Evolutionary conservation across 2,329 filamentous ascomycete genomes (phyloP), one percentile per base, ranked within the genome.

Genomic region (Botrytis deweyae): DNA sequence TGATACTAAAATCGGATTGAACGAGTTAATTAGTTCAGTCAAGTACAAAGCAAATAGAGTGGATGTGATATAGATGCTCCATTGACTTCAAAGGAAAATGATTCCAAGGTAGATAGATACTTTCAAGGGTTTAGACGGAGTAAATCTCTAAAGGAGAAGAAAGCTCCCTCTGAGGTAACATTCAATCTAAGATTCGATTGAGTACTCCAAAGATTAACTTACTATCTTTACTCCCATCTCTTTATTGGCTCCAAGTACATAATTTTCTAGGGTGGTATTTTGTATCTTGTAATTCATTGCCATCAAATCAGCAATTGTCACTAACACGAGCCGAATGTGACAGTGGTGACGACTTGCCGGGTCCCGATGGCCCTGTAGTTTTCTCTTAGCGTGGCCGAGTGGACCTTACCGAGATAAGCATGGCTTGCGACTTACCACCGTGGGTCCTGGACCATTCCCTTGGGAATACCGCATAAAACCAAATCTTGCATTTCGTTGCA

Each of bases 401-500:
- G 46, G 38, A 16, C 25, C 49, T 68, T 68, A 68, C 65, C 65
- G 49, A 58, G 46, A 68, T 68, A 68, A 55, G 65, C 25, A 55
- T 58, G 46, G 46, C 65, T 68, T 68, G 65, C 65, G 65, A 68
- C 36, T 40, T 68, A 40, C 65, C 3, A 68, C 49, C 65, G 25
- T 58, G 46, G 65, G 38, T 49, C 65, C 52, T 38, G 65, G 38
- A 38, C 64, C 49, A 68, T 25, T 58, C 49, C 46, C 36, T 68
- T 55, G 46, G 36, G 65, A 58, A 68, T 68, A 68, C 65, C 46
- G 25, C 36, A 58, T 68, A 18, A 58, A 68, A 55, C 38, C 36
- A 68, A 58, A 68, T 68, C 65, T 68, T 68, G 65, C 65, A 55
- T 68, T 49, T 58, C 46, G 65, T 68, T 68, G 65, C 49, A 68